Conservation (phyloP, 768 basidiomycete species). For the Boletus subparvulus region DNA sequence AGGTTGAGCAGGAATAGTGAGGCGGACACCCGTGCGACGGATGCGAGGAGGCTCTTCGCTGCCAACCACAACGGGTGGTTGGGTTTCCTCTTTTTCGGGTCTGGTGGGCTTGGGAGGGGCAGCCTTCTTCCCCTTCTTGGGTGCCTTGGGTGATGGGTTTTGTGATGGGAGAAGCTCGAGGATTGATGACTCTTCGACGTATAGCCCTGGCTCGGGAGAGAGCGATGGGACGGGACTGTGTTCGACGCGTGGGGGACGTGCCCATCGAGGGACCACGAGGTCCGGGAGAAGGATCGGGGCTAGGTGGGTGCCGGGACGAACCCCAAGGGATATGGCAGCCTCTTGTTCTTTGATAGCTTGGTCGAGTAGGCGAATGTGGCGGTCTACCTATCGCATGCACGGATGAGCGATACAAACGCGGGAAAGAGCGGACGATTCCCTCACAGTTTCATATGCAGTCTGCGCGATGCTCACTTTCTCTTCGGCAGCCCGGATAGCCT, state of each 20-base stretch:
- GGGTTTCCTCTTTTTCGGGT: slow-evolving; percentile 20
- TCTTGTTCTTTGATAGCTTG: slow-evolving; percentile 68
- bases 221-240: slow-evolving; percentile 44
- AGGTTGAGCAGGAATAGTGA: slow-evolving; percentile 37
- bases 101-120: slow-evolving; percentile 9
- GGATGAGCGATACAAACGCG: background rate
- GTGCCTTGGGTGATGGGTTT: slow-evolving; percentile 12
- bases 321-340: slow-evolving; percentile 51
- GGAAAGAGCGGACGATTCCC: slow-evolving; percentile 17
- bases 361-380: slow-evolving; percentile 77
- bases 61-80: slow-evolving; percentile 1
- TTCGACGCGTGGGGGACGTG: slow-evolving; percentile 43
- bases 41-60: slow-evolving; percentile 20
- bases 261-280: slow-evolving; percentile 55
- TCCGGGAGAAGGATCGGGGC: slow-evolving; percentile 61
- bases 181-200: slow-evolving; percentile 12
- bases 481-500: slow-evolving; percentile 60
- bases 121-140: slow-evolving; percentile 27
- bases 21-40: slow-evolving; percentile 30
- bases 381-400: slow-evolving; percentile 55
- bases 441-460: slow-evolving; percentile 67
- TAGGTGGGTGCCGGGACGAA: slow-evolving; percentile 52
- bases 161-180: slow-evolving; percentile 12
- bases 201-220: slow-evolving; percentile 28
- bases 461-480: slow-evolving; percentile 79